Conservation (phyloP, 148 eudicot genomes). For the Camellia lanceoleosa region DNA sequence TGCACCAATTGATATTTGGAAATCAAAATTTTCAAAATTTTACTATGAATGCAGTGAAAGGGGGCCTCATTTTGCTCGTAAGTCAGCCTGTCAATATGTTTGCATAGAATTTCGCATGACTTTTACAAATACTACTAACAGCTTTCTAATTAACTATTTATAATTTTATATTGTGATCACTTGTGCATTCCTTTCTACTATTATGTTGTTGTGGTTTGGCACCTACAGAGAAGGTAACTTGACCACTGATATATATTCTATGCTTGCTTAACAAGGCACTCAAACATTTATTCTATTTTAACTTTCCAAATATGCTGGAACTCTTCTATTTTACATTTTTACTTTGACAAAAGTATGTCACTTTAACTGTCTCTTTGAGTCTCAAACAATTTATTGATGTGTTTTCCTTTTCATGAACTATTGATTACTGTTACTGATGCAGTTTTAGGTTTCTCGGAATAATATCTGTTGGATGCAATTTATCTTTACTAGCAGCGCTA, state of each 20-base stretch:
- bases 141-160: background rate
- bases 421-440: background rate
- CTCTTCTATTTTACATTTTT: background rate
- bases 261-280: constrained; percentile 12
- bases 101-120: background rate
- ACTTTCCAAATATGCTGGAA: constrained; percentile 1
- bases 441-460: background rate
- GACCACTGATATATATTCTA: background rate
- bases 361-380: background rate
- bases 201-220: background rate
- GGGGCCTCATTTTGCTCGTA: constrained; percentile 70
- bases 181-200: background rate
- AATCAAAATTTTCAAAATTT: constrained; percentile 61
- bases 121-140: background rate
- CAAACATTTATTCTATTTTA: background rate
- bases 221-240: too few relatives aligned
- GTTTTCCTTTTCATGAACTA: background rate
- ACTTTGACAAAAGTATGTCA: background rate
- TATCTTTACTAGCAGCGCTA: background rate
- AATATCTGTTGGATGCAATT: background rate
- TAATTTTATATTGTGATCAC: background rate
- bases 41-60: constrained; percentile 94
- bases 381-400: background rate
- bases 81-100: constrained; percentile 28
- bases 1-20: constrained; percentile 84